These are phyloP conservation scores for Capsicum baccatum DNA, from an alignment of 257 asterid genomes.

Conservation along the genomic window DNA sequence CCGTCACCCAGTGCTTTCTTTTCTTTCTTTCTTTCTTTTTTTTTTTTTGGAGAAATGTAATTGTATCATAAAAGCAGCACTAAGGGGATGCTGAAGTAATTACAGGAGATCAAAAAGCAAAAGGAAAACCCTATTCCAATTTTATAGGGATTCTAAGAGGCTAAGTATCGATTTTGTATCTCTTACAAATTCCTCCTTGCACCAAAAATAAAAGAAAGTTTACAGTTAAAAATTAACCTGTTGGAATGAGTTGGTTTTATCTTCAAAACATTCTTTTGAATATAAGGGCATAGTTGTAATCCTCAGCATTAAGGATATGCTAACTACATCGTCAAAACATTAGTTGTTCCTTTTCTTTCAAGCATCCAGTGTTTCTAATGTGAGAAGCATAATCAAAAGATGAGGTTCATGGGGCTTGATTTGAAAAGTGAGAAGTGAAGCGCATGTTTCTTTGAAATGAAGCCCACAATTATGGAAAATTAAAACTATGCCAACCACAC, in stretches of 20 bases:
- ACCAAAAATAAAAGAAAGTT: neutral
- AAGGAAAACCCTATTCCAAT: neutral
- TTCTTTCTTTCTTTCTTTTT: neutral
- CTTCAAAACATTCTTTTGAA: neutral
- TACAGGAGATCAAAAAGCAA: constrained; percentile 25
- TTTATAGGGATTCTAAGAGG: neutral
- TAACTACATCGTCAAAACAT: neutral
- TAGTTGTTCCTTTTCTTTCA: neutral
- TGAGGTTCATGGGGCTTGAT: neutral
- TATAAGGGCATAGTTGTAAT: no score
- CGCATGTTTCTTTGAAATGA: neutral
- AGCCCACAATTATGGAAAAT: neutral
- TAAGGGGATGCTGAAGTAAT: constrained; percentile 1
- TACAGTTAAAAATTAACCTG: neutral
- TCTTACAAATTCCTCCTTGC: neutral
- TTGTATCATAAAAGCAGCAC: neutral
- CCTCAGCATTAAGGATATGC: neutral
- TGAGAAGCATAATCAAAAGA: neutral
- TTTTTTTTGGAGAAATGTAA: neutral
- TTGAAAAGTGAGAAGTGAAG: neutral
- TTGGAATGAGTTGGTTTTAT: neutral
- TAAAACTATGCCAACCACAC: neutral
- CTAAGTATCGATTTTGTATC: neutral
- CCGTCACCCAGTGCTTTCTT: constrained; percentile 1
- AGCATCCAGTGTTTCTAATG: neutral